Conservation (phyloP, 2,329 filamentous ascomycete genomes). For the Trichoderma gracile region DNA sequence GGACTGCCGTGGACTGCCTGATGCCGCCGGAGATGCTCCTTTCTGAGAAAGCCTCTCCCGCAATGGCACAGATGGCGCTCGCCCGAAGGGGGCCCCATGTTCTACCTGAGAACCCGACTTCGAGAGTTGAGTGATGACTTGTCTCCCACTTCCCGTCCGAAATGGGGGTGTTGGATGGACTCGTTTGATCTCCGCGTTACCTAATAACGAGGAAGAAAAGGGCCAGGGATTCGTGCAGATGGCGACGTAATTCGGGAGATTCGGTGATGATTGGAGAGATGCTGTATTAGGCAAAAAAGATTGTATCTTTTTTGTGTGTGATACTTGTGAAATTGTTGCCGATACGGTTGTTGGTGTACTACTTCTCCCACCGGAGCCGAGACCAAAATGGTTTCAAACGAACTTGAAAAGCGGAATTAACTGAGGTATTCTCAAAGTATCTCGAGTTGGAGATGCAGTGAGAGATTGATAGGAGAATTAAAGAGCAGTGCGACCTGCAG, state of each 20-base stretch:
- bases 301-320: not conserved
- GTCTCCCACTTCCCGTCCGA: conserved; percentile 23
- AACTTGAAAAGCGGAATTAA: not conserved
- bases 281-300: not conserved
- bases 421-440: not conserved
- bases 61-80: conserved; percentile 43
- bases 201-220: not conserved
- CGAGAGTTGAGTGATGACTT: not conserved
- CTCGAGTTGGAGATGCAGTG: too few species aligned
- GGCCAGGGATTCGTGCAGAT: not conserved
- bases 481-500: not conserved
- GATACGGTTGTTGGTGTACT: not conserved
- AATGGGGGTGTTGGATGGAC: not conserved
- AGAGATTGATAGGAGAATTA: too few species aligned
- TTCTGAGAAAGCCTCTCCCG: conserved; percentile 44
- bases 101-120: not conserved
- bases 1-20: conserved; percentile 43
- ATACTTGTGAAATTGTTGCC: not conserved
- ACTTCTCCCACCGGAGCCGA: conserved; percentile 21
- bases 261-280: not conserved
- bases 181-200: not conserved
- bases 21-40: conserved; percentile 44
- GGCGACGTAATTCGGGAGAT: not conserved
- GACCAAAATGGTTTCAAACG: not conserved
- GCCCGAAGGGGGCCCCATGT: conserved; percentile 24